These are phyloP conservation scores for Ogataea nonfermentans DNA, from an alignment of 805 yeast species.

Conservation along the genomic window DNA sequence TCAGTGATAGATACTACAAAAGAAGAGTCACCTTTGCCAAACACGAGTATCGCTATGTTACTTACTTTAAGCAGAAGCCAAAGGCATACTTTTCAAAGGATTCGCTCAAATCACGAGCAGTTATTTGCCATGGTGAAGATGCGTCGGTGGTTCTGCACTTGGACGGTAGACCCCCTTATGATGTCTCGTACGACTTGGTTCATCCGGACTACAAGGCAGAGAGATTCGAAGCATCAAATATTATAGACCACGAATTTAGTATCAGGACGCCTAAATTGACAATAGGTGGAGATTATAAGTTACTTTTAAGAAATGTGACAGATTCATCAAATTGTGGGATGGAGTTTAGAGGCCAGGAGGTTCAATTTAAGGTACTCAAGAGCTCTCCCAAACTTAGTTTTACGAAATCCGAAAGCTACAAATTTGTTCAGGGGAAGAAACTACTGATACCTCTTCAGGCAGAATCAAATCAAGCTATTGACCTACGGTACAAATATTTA, in stretches of 20 bases:
- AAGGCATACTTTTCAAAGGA: conserved; percentile 40
- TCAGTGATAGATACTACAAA: conserved; percentile 63
- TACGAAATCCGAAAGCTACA: conserved; percentile 29
- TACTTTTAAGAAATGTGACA: conserved; percentile 60
- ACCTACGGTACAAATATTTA: conserved; percentile 33
- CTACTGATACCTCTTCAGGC: conserved; percentile 54
- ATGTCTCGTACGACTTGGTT: conserved; percentile 64
- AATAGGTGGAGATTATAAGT: conserved; percentile 70
- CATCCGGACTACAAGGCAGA: conserved; percentile 50
- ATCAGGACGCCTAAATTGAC: conserved; percentile 56
- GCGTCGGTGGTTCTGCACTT: conserved; percentile 55
- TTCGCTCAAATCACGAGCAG: conserved; percentile 20
- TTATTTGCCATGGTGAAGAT: conserved; percentile 32
- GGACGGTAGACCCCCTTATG: conserved; percentile 79
- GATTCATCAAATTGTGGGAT: conserved; percentile 82
- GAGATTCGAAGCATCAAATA: conserved; percentile 41
- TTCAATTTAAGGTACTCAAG: conserved; percentile 62
- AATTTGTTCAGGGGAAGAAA: conserved; percentile 60
- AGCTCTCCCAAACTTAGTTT: conserved; percentile 57
- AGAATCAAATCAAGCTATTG: conserved; percentile 31
- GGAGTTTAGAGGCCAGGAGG: conserved; percentile 62
- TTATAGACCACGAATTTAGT: conserved; percentile 35
- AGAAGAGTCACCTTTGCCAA: conserved; percentile 32
- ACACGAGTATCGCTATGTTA: conserved; percentile 53
- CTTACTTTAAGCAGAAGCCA: conserved; percentile 72